Percentiles rank a stretch among this genome's conserved stretches.
phyloP scores from a whole-genome alignment of 352 stramenopile genomes.

The Phytopythium helicoides region DNA sequence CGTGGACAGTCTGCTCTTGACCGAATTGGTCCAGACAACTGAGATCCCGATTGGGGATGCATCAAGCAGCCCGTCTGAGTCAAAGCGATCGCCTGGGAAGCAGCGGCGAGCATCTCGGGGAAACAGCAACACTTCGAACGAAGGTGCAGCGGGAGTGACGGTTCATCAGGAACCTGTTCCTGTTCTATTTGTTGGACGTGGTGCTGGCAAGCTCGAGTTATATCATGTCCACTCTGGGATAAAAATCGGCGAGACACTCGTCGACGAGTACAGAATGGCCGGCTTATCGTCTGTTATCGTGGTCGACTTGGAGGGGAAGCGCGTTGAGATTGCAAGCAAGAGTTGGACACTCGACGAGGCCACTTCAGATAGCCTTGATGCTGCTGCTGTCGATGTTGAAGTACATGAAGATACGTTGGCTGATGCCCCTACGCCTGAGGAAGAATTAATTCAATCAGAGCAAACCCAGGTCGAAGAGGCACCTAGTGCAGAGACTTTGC shows the following conservation, averaged over 20 bases:
- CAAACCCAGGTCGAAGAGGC: background rate
- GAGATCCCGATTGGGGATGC: slow-evolving; percentile 33
- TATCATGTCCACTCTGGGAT: slow-evolving; percentile 65
- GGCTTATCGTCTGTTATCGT: slow-evolving; percentile 64
- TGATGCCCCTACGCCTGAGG: no score
- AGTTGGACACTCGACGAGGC: slow-evolving; percentile 16
- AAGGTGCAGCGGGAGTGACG: slow-evolving; percentile 17
- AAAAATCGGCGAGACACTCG: slow-evolving; percentile 63
- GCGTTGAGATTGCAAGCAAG: slow-evolving; percentile 37
- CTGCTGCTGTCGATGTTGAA: background rate
- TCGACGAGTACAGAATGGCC: slow-evolving; percentile 37
- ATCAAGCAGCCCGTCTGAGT: background rate
- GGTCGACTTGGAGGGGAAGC: slow-evolving; percentile 45
- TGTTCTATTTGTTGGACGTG: slow-evolving; percentile 67
- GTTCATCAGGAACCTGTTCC: slow-evolving; percentile 54
- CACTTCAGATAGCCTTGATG: slow-evolving; percentile 2
- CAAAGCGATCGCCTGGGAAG: slow-evolving; percentile 6
- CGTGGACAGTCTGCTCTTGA: slow-evolving; percentile 64
- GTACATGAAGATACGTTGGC: background rate
- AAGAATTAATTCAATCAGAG: background rate
- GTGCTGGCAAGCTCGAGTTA: slow-evolving; percentile 68
- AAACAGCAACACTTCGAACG: background rate
- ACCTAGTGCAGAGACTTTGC: background rate
- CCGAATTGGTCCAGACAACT: slow-evolving; percentile 58
- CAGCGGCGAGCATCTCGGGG: background rate